These are phyloP conservation scores for Coleophoma cylindrospora DNA, from an alignment of 2,329 filamentous ascomycete genomes.

Conservation along the genomic window DNA sequence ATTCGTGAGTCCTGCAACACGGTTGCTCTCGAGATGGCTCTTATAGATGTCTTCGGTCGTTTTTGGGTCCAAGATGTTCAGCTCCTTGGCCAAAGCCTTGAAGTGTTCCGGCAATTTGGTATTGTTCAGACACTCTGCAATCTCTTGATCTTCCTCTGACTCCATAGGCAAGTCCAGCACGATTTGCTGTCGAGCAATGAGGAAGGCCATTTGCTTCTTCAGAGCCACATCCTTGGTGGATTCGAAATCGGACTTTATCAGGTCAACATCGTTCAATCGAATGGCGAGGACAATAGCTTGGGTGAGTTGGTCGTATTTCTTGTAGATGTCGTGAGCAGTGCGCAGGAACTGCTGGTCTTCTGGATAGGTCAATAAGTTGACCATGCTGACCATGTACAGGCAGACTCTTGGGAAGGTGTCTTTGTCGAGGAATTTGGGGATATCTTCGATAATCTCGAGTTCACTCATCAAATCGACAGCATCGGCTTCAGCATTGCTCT, in stretches of 20 bases:
- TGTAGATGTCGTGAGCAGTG: conserved; percentile 91
- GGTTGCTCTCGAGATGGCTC: conserved; percentile 92
- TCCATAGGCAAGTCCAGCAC: conserved; percentile 64
- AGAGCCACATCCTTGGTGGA: conserved; percentile 75
- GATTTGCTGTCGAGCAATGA: conserved; percentile 88
- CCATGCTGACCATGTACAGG: conserved; percentile 98
- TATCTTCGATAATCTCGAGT: conserved; percentile 91
- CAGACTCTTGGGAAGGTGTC: conserved; percentile 92
- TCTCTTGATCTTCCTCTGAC: conserved; percentile 64
- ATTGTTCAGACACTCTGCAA: conserved; percentile 83
- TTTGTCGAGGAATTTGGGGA: conserved; percentile 85
- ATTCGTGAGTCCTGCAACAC: conserved; percentile 89
- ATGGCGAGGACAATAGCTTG: conserved; percentile 95
- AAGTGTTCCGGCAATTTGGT: conserved; percentile 86
- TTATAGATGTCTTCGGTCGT: conserved; percentile 99
- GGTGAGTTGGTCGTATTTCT: conserved; percentile 85
- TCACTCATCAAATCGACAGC: conserved; percentile 96
- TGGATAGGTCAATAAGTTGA: conserved; percentile 93
- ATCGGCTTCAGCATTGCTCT: conserved; percentile 96
- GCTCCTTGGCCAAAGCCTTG: conserved; percentile 87
- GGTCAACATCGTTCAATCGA: conserved; percentile 77
- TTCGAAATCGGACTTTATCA: conserved; percentile 79
- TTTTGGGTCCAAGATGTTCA: conserved; percentile 96
- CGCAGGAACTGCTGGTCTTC: conserved; percentile 95
- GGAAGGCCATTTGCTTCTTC: conserved; percentile 90